Percentiles rank a stretch among this genome's conserved stretches.
phyloP scores from a whole-genome alignment of 352 stramenopile genomes.

The Phytopythium mirpurense region DNA sequence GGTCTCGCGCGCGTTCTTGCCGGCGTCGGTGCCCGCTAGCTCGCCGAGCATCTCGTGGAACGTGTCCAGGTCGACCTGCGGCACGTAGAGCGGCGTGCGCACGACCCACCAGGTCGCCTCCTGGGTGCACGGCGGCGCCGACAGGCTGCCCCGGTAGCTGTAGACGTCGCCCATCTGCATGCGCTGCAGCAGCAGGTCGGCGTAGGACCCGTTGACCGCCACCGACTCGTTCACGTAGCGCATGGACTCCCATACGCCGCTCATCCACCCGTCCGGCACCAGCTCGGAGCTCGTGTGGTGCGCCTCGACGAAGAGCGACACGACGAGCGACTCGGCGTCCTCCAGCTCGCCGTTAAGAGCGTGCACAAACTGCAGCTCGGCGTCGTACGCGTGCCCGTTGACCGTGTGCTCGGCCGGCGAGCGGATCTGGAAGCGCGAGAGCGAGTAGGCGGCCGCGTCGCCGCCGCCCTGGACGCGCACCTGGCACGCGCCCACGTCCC shows the following conservation, averaged over 20 bases:
- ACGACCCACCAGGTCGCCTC: constrained; percentile 32
- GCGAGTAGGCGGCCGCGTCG: constrained; percentile 15
- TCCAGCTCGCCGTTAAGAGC: constrained; percentile 17
- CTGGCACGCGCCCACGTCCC: constrained; percentile 23
- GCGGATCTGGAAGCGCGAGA: constrained; percentile 32
- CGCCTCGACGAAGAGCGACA: constrained; percentile 18
- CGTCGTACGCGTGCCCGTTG: constrained; percentile 25
- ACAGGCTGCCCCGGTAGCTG: constrained; percentile 32
- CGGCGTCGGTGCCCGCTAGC: constrained; percentile 15
- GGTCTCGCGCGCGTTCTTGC: constrained; percentile 20
- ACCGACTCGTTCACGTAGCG: constrained; percentile 7
- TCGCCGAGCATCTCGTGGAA: constrained; percentile 16
- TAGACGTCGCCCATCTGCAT: constrained; percentile 30
- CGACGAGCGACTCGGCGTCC: constrained; percentile 20
- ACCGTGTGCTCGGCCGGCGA: constrained; percentile 33
- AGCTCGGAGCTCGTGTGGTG: constrained; percentile 8
- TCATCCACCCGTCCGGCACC: constrained; percentile 22
- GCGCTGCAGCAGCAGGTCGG: constrained; percentile 33
- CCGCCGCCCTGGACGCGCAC: constrained; percentile 12
- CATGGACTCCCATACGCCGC: constrained; percentile 18
- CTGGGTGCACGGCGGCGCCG: constrained; percentile 26
- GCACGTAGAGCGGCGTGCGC: constrained; percentile 17
- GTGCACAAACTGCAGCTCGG: constrained; percentile 38
- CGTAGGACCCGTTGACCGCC: constrained; percentile 26
- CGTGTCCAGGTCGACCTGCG: constrained; percentile 16